Conservation (phyloP, 176 grass and related monocot species). For the Bonia amplexicaulis region DNA sequence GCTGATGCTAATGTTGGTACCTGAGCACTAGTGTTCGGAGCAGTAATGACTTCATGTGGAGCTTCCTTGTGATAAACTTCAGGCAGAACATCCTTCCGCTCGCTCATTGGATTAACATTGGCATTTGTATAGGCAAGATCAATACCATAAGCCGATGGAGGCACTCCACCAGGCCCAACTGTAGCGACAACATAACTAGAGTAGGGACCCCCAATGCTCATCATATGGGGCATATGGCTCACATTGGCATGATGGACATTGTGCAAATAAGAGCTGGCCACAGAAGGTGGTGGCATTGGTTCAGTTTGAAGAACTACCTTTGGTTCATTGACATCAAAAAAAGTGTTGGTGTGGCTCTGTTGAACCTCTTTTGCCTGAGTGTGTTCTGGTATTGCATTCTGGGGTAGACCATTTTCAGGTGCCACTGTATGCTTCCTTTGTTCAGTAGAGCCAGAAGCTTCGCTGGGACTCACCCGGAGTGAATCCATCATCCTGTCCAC, state of each 20-base stretch:
- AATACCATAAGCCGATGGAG: conserved; percentile 45
- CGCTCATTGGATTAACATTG: conserved; percentile 39
- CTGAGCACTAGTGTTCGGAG: conserved; percentile 35
- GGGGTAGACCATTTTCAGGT: conserved; percentile 38
- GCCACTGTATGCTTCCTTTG: conserved; percentile 28
- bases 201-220: conserved; percentile 52
- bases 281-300: conserved; percentile 36
- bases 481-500: conserved; percentile 63
- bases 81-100: conserved; percentile 43
- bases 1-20: conserved; percentile 31
- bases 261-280: conserved; percentile 52
- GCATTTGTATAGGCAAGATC: conserved; percentile 49
- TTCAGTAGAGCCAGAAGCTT: conserved; percentile 35
- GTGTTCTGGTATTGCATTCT: conserved; percentile 41
- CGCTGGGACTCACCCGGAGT: conserved; percentile 28
- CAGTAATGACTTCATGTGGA: conserved; percentile 32
- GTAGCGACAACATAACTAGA: conserved; percentile 50
- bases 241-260: conserved; percentile 52
- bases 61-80: conserved; percentile 43
- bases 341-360: conserved; percentile 46
- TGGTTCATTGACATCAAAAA: conserved; percentile 48
- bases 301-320: conserved; percentile 44
- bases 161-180: conserved; percentile 34
- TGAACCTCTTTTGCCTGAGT: conserved; percentile 26
- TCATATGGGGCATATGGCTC: conserved; percentile 53